These are phyloP conservation scores for Aspergillus funiculosus DNA, from an alignment of 495 filamentous ascomycete genomes.

Conservation along the genomic window DNA sequence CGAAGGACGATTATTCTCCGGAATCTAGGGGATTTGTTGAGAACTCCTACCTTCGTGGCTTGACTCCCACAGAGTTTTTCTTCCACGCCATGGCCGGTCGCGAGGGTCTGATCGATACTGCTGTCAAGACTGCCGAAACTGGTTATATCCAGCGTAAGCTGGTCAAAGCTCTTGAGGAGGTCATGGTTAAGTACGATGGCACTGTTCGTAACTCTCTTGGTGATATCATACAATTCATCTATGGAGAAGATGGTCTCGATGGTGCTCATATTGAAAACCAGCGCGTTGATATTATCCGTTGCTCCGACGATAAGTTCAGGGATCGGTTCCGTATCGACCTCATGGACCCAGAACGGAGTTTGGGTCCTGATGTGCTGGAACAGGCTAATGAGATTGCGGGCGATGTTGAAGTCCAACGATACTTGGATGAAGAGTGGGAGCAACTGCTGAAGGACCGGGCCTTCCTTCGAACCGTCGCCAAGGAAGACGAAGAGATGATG, in stretches of 20 bases:
- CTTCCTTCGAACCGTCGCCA: constrained; percentile 61
- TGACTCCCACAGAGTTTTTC: constrained; percentile 96
- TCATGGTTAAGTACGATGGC: constrained; percentile 95
- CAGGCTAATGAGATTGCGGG: constrained; percentile 81
- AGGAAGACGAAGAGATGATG: constrained; percentile 72
- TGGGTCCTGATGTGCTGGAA: constrained; percentile 67
- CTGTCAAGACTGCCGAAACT: constrained; percentile 98
- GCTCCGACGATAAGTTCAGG: constrained; percentile 66
- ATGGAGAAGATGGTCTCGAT: constrained; percentile 95
- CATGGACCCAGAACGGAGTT: constrained; percentile 68
- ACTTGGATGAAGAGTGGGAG: constrained; percentile 86
- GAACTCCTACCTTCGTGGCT: constrained; percentile 94
- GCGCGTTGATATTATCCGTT: constrained; percentile 73
- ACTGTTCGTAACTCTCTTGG: constrained; percentile 95
- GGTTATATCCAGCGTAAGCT: constrained; percentile 98
- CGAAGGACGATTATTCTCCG: constrained; percentile 97
- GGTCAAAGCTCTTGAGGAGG: constrained; percentile 96
- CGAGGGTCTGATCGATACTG: constrained; percentile 99
- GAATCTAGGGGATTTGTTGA: constrained; percentile 97
- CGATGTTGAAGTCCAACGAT: constrained; percentile 74
- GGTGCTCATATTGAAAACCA: constrained; percentile 88
- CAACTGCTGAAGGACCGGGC: constrained; percentile 65
- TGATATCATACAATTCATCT: constrained; percentile 95
- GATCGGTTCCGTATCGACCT: constrained; percentile 85
- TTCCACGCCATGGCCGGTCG: constrained; percentile 99